Percentiles rank a stretch among this genome's conserved stretches.
Evolutionary conservation across 176 grass and related monocot genomes (phyloP).

Genomic region (Secale cereale): DNA sequence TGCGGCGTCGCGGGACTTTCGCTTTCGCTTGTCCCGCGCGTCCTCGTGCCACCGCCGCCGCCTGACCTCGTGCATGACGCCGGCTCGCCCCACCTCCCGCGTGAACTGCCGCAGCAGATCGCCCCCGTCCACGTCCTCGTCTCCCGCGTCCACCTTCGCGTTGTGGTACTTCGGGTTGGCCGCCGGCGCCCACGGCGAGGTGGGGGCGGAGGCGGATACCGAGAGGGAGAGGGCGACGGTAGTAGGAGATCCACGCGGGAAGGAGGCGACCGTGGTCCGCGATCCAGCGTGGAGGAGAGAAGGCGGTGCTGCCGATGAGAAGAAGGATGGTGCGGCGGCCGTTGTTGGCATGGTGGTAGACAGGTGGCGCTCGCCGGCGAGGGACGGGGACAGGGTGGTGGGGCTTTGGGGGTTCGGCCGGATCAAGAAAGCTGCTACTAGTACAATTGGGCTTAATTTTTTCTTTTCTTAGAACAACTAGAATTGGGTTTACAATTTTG

Average conservation of each 20-base stretch:
- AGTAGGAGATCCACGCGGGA: conserved; percentile 8
- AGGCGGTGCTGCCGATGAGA: neutral
- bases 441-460: neutral
- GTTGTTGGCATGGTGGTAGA: neutral
- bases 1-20: conserved; percentile 45
- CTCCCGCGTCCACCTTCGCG: conserved; percentile 51
- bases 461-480: too few relatives aligned
- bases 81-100: conserved; percentile 46
- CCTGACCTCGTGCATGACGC: conserved; percentile 70
- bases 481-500: too few relatives aligned
- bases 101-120: conserved; percentile 44
- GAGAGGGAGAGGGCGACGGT: neutral
- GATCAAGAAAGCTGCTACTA: neutral
- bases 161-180: conserved; percentile 62
- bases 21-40: conserved; percentile 56
- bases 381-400: neutral
- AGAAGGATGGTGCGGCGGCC: neutral
- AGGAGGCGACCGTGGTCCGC: neutral
- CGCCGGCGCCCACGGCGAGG: neutral
- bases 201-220: neutral
- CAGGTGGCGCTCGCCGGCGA: conserved; percentile 1
- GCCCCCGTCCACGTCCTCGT: conserved; percentile 47
- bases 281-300: neutral
- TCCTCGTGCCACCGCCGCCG: conserved; percentile 66
- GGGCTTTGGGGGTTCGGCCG: neutral